These are phyloP conservation scores for Gigaspora rosea DNA, from an alignment of 192 early-diverging fungal genomes.

Conservation along the genomic window DNA sequence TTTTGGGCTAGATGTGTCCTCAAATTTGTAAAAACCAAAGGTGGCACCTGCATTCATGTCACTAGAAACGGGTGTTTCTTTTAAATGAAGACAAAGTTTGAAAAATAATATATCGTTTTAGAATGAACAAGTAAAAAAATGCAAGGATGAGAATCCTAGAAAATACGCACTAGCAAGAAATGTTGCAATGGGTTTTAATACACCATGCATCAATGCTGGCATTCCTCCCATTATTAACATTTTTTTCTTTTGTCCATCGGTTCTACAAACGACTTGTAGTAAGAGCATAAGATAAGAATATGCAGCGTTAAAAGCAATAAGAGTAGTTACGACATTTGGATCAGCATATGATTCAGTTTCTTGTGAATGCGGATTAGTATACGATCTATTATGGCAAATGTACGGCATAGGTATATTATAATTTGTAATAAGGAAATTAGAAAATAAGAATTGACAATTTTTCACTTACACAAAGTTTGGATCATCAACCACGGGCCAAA, in stretches of 20 bases:
- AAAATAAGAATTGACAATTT: not conserved
- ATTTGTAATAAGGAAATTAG: not conserved
- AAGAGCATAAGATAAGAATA: slow-evolving; percentile 27
- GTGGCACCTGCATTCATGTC: not conserved
- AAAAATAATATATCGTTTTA: not conserved
- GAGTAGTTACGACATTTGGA: not conserved
- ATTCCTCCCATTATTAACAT: slow-evolving; percentile 13
- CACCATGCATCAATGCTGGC: slow-evolving; percentile 29
- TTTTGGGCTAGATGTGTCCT: not conserved
- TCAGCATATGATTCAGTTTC: not conserved
- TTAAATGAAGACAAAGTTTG: not conserved
- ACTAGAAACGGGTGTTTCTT: not conserved
- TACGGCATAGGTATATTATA: too few species aligned
- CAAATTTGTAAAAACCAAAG: slow-evolving; percentile 15
- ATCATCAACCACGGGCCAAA: slow-evolving; percentile 17
- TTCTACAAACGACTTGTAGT: slow-evolving; percentile 14
- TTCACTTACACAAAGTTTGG: slow-evolving; percentile 2
- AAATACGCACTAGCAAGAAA: slow-evolving; percentile 20
- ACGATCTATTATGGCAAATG: too few species aligned
- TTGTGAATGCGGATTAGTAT: too few species aligned
- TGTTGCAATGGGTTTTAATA: slow-evolving; percentile 24
- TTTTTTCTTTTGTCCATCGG: not conserved
- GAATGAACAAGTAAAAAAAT: not conserved
- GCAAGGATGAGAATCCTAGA: not conserved
- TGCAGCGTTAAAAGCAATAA: slow-evolving; percentile 7